A percentile compares a stretch with the other conserved stretches of the same genome.
These are phyloP conservation scores for Limonium bicolor DNA, from an alignment of 148 eudicot genomes.

Conservation along the genomic window DNA sequence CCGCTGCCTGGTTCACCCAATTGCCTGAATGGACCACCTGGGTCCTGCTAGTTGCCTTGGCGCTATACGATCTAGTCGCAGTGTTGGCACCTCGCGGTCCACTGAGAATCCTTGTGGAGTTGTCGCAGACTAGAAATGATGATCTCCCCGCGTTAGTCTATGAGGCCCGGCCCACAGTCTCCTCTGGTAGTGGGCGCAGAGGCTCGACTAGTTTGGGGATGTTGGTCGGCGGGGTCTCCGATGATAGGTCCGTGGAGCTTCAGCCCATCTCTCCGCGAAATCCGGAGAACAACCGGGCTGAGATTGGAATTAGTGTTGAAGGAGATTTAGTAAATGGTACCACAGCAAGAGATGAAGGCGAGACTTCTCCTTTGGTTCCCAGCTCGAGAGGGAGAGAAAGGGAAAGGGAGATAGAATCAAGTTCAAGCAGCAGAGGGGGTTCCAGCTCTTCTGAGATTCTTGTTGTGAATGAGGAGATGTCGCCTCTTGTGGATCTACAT, in stretches of 20 bases:
- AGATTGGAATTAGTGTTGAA: background rate
- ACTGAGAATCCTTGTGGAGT: constrained; percentile 63
- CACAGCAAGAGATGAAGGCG: constrained; percentile 3
- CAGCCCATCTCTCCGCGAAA: constrained; percentile 11
- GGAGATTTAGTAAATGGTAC: no score
- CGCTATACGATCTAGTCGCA: constrained; percentile 75
- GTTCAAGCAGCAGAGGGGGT: background rate
- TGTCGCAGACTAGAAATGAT: constrained; percentile 71
- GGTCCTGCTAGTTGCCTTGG: constrained; percentile 61
- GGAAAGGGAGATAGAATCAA: no score
- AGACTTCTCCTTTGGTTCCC: constrained; percentile 27
- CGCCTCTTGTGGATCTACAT: constrained; percentile 23
- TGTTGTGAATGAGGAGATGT: constrained; percentile 22
- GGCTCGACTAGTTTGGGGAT: constrained; percentile 25
- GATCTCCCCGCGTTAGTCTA: constrained; percentile 82
- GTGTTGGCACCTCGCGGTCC: constrained; percentile 96
- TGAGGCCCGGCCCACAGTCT: constrained; percentile 59
- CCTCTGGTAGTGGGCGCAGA: constrained; percentile 6
- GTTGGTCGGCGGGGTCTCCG: constrained; percentile 45
- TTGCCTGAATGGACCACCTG: constrained; percentile 99
- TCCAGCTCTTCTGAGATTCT: constrained; percentile 12
- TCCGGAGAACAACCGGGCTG: background rate
- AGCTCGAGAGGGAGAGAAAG: constrained; percentile 17
- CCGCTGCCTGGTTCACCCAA: constrained; percentile 79
- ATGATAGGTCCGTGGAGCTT: constrained; percentile 37